phyloP scores from a whole-genome alignment of 176 grass and related monocot genomes.

The Zoysia japonica region DNA sequence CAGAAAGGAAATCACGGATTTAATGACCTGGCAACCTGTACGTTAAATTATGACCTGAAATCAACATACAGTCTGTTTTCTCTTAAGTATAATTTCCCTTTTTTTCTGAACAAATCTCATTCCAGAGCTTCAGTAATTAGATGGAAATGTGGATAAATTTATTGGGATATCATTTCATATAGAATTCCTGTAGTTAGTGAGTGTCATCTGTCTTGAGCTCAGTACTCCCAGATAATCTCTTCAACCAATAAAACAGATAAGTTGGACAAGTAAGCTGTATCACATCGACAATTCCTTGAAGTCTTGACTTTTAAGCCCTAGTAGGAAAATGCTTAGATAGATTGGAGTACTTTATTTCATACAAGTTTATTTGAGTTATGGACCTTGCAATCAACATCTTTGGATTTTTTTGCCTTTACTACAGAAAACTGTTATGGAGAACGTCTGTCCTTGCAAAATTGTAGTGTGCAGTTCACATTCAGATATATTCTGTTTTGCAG shows the following conservation, averaged over 20 bases:
- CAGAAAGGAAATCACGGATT: not conserved
- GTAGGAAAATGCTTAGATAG: not conserved
- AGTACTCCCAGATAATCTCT: not conserved
- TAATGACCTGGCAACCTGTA: not conserved
- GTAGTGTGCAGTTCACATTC: slow-evolving; percentile 1
- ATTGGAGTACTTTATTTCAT: not conserved
- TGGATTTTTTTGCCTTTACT: not conserved
- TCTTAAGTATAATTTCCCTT: not conserved
- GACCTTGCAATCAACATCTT: slow-evolving; percentile 4
- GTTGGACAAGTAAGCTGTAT: not conserved
- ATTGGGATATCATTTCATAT: not conserved
- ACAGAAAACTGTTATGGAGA: not conserved
- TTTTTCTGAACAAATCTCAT: slow-evolving; percentile 1
- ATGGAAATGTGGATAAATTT: slow-evolving; percentile 12
- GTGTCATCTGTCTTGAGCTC: not conserved
- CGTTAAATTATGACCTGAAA: not conserved
- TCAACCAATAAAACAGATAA: slow-evolving; percentile 4
- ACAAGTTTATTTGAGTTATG: slow-evolving; percentile 4
- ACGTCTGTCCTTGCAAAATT: not conserved
- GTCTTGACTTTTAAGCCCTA: not conserved
- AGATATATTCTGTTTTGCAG: slow-evolving; percentile 14
- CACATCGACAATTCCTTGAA: not conserved
- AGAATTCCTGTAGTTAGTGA: slow-evolving; percentile 2
- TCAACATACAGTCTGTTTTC: not conserved
- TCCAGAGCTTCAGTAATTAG: not conserved